phyloP scores from a whole-genome alignment of 768 basidiomycete genomes.

The Hericium coralloides region DNA sequence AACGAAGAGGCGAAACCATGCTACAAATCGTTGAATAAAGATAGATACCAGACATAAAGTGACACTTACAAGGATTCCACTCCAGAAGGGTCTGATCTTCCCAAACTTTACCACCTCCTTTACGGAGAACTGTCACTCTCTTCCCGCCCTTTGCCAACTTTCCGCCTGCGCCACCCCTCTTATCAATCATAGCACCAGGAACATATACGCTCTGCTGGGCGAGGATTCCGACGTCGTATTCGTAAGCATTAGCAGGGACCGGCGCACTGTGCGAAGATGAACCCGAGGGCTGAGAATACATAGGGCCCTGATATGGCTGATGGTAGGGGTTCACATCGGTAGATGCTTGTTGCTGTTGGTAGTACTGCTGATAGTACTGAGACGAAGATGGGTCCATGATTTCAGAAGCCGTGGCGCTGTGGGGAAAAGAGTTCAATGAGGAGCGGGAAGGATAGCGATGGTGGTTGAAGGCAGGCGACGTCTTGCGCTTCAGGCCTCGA shows the following conservation, averaged over 20 bases:
- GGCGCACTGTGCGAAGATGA: slow-evolving; percentile 64
- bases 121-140: slow-evolving; percentile 86
- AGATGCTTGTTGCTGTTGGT: slow-evolving; percentile 10
- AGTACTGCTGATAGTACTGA: slow-evolving; percentile 40
- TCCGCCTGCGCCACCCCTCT: slow-evolving; percentile 76
- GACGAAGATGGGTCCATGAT: slow-evolving; percentile 30
- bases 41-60: neutral
- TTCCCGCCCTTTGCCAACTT: slow-evolving; percentile 87
- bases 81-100: slow-evolving; percentile 96
- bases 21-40: slow-evolving; percentile 29
- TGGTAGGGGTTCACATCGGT: slow-evolving; percentile 73
- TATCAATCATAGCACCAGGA: slow-evolving; percentile 85
- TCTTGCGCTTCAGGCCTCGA: too few species aligned
- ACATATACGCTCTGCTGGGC: slow-evolving; percentile 91
- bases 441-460: slow-evolving; percentile 20
- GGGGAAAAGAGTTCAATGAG: neutral
- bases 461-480: neutral
- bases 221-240: slow-evolving; percentile 85
- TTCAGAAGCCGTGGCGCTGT: neutral
- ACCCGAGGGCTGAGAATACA: slow-evolving; percentile 54
- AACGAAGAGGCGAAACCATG: slow-evolving; percentile 96
- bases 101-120: slow-evolving; percentile 96
- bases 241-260: slow-evolving; percentile 84
- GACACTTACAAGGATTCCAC: slow-evolving; percentile 86
- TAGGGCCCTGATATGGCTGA: slow-evolving; percentile 70